Evolutionary conservation across 495 filamentous ascomycete species (phyloP), one percentile per base, ranked within the genome.

Genomic region (Pyrenula aspistea): DNA sequence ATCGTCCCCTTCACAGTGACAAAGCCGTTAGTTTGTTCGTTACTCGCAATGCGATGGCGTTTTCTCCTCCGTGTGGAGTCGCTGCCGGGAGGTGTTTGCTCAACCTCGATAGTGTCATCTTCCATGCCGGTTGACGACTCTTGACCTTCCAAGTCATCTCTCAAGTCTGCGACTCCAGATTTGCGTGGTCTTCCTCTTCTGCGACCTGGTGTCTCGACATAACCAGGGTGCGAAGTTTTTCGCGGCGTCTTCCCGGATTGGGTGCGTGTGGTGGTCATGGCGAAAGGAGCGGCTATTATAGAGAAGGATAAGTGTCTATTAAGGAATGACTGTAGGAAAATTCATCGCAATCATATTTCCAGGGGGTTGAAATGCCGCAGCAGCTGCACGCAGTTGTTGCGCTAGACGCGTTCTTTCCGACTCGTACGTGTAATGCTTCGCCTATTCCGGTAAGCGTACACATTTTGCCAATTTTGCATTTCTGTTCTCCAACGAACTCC

Each of bases 141-240:
- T 54, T 50, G 54, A 36, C 53, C 56, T 49, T 51, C 15, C 47
- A 10, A 22, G 12, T 49, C 54, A 12, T 59, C 53, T 53, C 72
- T 70, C 12, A 59, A 50, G 65, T 59, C 55, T 65, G 69, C 20
- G 51, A 59, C 10, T 68, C 67, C 63, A 57, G 68, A 67, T 47
- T 56, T 58, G 71, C 69, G 49, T 68, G 62, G 49, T 64, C 66
- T 49, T 64, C 64, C 51, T 56, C 57, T 0, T 70, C 72, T 15
- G 58, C 71, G 68, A 53, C 75, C 68, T 54, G 82, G 79, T 12
- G 82, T 83, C 59, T 81, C 79, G 54, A 83, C 75, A 58, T 76
- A 81, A 54, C 77, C 79, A 36, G 74, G 75, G 53, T 77, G 74
- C 25, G 77, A 75, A 56, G 77, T 73, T 70, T 65, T 77, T 74